Percentiles rank a stretch among this genome's conserved stretches.
phyloP scores from a whole-genome alignment of 352 stramenopile species.

The Phytophthora megakarya region DNA sequence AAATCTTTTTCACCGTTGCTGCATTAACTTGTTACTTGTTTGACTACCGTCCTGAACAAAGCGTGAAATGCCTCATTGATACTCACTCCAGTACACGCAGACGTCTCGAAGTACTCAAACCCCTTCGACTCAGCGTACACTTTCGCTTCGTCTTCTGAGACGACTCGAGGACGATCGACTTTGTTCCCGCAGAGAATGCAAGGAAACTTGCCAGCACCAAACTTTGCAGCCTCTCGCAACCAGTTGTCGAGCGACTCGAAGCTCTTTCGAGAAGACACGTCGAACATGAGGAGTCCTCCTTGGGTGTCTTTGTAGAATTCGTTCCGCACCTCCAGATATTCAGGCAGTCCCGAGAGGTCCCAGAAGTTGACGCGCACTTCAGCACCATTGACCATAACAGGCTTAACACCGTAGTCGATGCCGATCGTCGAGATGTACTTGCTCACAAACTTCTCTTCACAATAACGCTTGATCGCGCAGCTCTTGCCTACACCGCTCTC shows the following conservation, averaged over 20 bases:
- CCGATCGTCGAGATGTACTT: constrained; percentile 97
- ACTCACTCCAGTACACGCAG: constrained; percentile 86
- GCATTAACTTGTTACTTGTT: constrained; percentile 35
- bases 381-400: constrained; percentile 70
- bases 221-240: constrained; percentile 89
- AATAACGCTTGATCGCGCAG: constrained; percentile 96
- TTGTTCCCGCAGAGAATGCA: constrained; percentile 94
- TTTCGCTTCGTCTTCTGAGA: constrained; percentile 81
- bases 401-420: constrained; percentile 95
- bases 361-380: constrained; percentile 95
- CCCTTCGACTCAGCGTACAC: constrained; percentile 75
- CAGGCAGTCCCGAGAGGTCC: constrained; percentile 91
- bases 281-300: constrained; percentile 77
- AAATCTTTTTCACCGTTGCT: background rate
- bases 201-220: constrained; percentile 85
- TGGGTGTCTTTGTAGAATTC: constrained; percentile 97
- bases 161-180: constrained; percentile 73
- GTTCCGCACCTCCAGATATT: constrained; percentile 96
- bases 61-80: constrained; percentile 87
- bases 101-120: constrained; percentile 94
- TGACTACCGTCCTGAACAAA: constrained; percentile 75
- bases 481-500: constrained; percentile 91
- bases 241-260: constrained; percentile 90
- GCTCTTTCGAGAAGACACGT: constrained; percentile 71
- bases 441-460: constrained; percentile 93